Percentiles rank a stretch among this genome's conserved stretches.
These are phyloP conservation scores for Globisporangium paddicum DNA, from an alignment of 352 stramenopile genomes.

Conservation along the genomic window DNA sequence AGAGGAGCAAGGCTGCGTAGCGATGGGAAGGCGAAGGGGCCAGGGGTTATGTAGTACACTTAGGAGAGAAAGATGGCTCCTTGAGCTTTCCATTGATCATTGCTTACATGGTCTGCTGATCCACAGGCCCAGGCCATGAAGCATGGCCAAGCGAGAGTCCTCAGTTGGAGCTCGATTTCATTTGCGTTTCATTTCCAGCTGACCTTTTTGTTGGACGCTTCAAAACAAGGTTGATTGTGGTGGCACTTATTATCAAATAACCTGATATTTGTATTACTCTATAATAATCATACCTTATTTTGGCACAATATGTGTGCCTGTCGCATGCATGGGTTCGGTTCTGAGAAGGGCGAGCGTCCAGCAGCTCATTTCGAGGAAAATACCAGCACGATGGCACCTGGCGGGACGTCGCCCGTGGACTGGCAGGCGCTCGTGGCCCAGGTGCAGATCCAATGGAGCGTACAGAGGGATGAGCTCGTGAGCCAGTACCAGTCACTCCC, in stretches of 20 bases:
- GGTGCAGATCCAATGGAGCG: conserved; percentile 10
- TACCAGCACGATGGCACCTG: neutral
- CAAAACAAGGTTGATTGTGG: neutral
- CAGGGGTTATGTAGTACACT: no score
- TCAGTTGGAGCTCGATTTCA: no score
- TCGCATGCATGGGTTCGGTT: conserved; percentile 5
- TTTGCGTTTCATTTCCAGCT: no score
- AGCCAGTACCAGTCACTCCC: conserved; percentile 31
- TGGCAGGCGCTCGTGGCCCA: conserved; percentile 13
- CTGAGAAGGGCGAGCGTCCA: conserved; percentile 1
- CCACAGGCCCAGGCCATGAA: no score
- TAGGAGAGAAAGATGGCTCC: no score
- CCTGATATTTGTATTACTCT: neutral
- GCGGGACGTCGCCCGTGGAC: neutral
- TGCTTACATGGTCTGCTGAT: no score
- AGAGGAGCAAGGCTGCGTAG: conserved; percentile 35
- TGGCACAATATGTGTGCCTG: neutral
- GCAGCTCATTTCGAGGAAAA: conserved; percentile 1
- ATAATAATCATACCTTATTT: neutral
- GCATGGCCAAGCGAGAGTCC: no score
- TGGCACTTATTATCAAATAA: neutral
- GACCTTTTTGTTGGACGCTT: no score
- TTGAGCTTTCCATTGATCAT: no score
- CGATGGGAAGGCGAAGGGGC: neutral
- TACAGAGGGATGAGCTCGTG: conserved; percentile 3